Conservation (phyloP, 805 yeast species). For the Candida lessepsii region DNA sequence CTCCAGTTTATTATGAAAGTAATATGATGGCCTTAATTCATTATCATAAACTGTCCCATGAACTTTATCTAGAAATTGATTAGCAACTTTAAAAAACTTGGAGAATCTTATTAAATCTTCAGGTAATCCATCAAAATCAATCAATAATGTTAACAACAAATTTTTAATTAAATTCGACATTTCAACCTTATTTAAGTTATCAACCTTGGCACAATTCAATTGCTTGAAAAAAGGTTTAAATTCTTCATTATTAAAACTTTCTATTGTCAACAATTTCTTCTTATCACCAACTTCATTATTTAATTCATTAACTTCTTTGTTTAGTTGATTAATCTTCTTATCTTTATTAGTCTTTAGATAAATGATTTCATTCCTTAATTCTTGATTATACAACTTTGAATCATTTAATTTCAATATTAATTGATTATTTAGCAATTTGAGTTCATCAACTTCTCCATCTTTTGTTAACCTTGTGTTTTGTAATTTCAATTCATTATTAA, state of each 20-base stretch:
- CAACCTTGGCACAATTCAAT: slow-evolving; percentile 30
- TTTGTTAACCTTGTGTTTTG: slow-evolving; percentile 7
- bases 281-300: slow-evolving; percentile 18
- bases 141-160: slow-evolving; percentile 32
- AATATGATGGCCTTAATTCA: slow-evolving; percentile 25
- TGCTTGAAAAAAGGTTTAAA: slow-evolving; percentile 26
- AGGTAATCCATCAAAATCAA: slow-evolving; percentile 27
- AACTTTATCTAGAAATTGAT: slow-evolving; percentile 30
- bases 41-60: slow-evolving; percentile 28
- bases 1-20: slow-evolving; percentile 19
- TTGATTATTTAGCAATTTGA: slow-evolving; percentile 16
- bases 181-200: slow-evolving; percentile 25
- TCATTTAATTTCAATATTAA: slow-evolving; percentile 16
- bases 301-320: slow-evolving; percentile 7
- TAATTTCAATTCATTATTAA: slow-evolving; percentile 13
- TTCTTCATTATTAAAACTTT: slow-evolving; percentile 16
- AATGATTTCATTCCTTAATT: slow-evolving; percentile 20
- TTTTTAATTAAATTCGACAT: slow-evolving; percentile 32
- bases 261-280: slow-evolving; percentile 15
- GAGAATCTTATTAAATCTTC: slow-evolving; percentile 26
- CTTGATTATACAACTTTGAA: slow-evolving; percentile 17
- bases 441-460: slow-evolving; percentile 5
- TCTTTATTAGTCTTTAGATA: slow-evolving; percentile 5
- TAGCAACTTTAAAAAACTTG: slow-evolving; percentile 23
- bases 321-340: neutral